Base-by-base conservation (phyloP, 2,329 filamentous ascomycete species). In the Didymella pomorum region DNA sequence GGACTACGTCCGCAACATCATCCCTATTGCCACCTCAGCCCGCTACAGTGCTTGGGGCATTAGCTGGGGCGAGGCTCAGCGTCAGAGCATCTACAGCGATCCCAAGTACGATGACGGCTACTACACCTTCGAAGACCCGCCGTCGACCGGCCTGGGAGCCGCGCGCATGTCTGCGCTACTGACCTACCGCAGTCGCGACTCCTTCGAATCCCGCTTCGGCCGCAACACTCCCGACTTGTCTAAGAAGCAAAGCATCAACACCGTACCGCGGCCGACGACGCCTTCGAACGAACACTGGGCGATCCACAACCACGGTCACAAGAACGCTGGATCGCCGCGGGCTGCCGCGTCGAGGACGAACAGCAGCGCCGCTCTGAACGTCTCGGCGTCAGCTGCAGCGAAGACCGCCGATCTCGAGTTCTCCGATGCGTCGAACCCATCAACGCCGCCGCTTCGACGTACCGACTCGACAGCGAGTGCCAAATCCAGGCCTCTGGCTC, bases 51-150 rank as follows among this genome's bases (percentile, higher is more conserved):
- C 92, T 5, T 96, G 92, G 92, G 89, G 92, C 23, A 96, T 95
- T 71, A 93, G 90, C 78, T 96, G 92, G 92, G 91, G 91, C 41
- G 92, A 95, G 75, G 91, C 91, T 3, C 92, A 96, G 76, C 84
- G 92, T 50, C 91, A 95, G 79, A 93, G 90, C 83, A 98, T 99
- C 75, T 99, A 98, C 79, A 93, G 92, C 37, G 95, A 99, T 75
- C 95, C 95, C 29, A 98, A 97, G 80, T 99, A 99, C 77, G 93
- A 97, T 62, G 93, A 98, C 71, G 95, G 95, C 43, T 98, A 97
- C 79, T 99, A 98, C 75, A 72, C 87, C 1, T 96, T 95, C 70
- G 85, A 90, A 29, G 92, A 98, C 68, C 93, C 93, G 31, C 95
- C 95, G 0, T 82, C 88, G 0, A 90, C 93, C 0, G 95, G 95